A percentile compares a stretch with the other conserved stretches of the same genome.
phyloP scores from a whole-genome alignment of 2,329 filamentous ascomycete genomes.

The Colletotrichum tanaceti region DNA sequence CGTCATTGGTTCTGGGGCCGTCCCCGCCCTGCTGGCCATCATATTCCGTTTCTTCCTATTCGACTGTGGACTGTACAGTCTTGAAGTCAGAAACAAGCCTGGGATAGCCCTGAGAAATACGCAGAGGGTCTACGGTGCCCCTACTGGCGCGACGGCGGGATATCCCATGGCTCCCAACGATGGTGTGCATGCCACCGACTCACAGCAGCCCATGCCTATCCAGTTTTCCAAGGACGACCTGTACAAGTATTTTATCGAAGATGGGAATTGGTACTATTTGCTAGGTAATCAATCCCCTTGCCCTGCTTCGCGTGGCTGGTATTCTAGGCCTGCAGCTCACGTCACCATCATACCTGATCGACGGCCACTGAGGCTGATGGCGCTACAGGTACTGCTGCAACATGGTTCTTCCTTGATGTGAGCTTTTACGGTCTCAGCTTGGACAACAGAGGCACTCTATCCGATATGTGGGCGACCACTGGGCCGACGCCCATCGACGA shows the following conservation, averaged over 20 bases:
- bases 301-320: background rate
- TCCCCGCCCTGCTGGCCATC: slow-evolving; percentile 72
- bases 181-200: slow-evolving; percentile 49
- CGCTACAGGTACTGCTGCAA: slow-evolving; percentile 55
- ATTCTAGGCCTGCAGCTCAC: no score
- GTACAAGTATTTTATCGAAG: slow-evolving; percentile 62
- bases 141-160: slow-evolving; percentile 43
- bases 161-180: slow-evolving; percentile 45
- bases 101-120: slow-evolving; percentile 69
- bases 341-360: background rate
- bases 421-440: slow-evolving; percentile 66
- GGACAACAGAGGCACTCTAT: slow-evolving; percentile 57
- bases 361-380: slow-evolving; percentile 20
- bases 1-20: slow-evolving; percentile 72
- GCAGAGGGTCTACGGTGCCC: slow-evolving; percentile 66
- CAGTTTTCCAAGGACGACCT: slow-evolving; percentile 63
- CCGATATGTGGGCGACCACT: slow-evolving; percentile 57
- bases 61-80: slow-evolving; percentile 73
- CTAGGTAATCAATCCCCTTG: slow-evolving; percentile 46
- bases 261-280: slow-evolving; percentile 60
- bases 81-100: slow-evolving; percentile 73
- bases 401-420: slow-evolving; percentile 68
- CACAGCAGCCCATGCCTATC: slow-evolving; percentile 54
- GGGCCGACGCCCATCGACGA: slow-evolving; percentile 49
- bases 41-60: slow-evolving; percentile 75